Conservation (phyloP, 2,329 filamentous ascomycete genomes). For the Didymella glomerata region DNA sequence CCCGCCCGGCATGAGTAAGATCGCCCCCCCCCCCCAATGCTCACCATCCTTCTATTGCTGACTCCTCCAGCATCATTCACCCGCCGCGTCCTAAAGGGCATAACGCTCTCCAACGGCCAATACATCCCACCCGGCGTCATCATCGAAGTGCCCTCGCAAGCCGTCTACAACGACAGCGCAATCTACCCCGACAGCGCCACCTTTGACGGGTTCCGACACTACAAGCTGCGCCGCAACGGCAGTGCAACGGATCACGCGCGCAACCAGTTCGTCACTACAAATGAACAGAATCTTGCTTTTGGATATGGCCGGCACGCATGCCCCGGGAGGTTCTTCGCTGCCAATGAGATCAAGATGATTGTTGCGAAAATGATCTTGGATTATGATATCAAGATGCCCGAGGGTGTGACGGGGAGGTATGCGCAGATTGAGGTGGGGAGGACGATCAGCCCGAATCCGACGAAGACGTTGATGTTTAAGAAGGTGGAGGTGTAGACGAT, state of each 20-base stretch:
- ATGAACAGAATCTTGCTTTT: constrained; percentile 37
- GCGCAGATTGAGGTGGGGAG: constrained; percentile 27
- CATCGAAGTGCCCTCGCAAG: constrained; percentile 43
- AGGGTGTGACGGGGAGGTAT: constrained; percentile 29
- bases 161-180: constrained; percentile 36
- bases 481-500: constrained; percentile 16
- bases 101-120: constrained; percentile 65
- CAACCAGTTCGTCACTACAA: constrained; percentile 45
- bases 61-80: constrained; percentile 53
- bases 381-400: constrained; percentile 41
- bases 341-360: constrained; percentile 48
- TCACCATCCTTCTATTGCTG: not conserved
- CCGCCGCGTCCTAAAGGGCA: constrained; percentile 60
- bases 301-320: constrained; percentile 47
- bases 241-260: constrained; percentile 35
- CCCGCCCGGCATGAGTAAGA: constrained; percentile 35
- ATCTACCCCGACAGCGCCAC: constrained; percentile 34
- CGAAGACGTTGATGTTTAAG: constrained; percentile 32
- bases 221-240: constrained; percentile 40
- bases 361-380: constrained; percentile 37
- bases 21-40: no score
- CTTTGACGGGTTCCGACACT: constrained; percentile 47
- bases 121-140: constrained; percentile 50
- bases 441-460: constrained; percentile 22
- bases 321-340: constrained; percentile 47